Conservation (phyloP, 805 yeast species). For the Kodamaea laetipori region DNA sequence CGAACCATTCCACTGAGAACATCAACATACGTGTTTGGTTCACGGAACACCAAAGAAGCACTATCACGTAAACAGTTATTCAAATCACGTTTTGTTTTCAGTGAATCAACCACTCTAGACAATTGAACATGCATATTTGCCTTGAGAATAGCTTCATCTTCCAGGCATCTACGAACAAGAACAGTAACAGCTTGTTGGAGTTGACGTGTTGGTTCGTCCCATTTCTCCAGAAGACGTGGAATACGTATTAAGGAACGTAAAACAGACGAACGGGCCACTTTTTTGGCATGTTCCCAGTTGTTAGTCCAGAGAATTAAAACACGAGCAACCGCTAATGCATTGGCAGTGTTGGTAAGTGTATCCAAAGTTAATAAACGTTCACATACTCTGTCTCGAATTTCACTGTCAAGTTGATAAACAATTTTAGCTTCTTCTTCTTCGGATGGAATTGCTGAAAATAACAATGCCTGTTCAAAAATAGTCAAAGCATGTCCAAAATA, state of each 20-base stretch:
- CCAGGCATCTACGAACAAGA: slow-evolving; percentile 70
- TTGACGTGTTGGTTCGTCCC: slow-evolving; percentile 5
- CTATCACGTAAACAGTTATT: slow-evolving; percentile 51
- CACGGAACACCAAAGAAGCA: slow-evolving; percentile 48
- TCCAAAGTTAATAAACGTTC: slow-evolving; percentile 46
- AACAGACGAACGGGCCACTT: slow-evolving; percentile 45
- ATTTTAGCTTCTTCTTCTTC: slow-evolving; percentile 19
- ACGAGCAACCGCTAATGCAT: slow-evolving; percentile 57
- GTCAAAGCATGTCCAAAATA: slow-evolving; percentile 64
- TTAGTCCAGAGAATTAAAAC: slow-evolving; percentile 56
- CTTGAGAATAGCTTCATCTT: slow-evolving; percentile 25
- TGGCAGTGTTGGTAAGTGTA: slow-evolving; percentile 26
- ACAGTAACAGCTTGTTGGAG: slow-evolving; percentile 41
- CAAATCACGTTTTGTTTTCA: slow-evolving; percentile 23
- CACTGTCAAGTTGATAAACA: slow-evolving; percentile 16
- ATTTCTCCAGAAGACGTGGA: slow-evolving; percentile 33
- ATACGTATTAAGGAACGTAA: slow-evolving; percentile 51
- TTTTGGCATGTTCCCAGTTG: slow-evolving; percentile 39
- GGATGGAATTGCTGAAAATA: slow-evolving; percentile 53
- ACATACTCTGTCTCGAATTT: slow-evolving; percentile 38
- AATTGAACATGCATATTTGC: slow-evolving; percentile 10
- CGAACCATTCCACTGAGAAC: slow-evolving; percentile 44
- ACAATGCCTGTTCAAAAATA: slow-evolving; percentile 56
- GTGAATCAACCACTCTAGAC: slow-evolving; percentile 11
- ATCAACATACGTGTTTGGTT: slow-evolving; percentile 52